Conservation (phyloP, 2,329 filamentous ascomycete genomes). For the Tolypocladium capitatum region DNA sequence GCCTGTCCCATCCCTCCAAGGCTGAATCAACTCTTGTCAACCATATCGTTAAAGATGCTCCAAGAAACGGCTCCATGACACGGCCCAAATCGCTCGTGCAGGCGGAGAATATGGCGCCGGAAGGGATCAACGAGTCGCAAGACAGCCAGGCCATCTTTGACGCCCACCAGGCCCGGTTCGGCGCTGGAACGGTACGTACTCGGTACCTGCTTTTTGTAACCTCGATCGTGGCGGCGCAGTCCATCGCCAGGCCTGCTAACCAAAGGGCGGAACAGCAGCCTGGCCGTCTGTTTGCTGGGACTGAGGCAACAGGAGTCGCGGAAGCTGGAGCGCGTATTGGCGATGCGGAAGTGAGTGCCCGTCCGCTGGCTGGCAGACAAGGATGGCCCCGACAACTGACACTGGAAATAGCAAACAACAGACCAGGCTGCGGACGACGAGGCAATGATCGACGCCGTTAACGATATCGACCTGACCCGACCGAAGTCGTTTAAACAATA, state of each 20-base stretch:
- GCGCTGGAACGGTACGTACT: conserved; percentile 25
- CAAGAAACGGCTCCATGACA: conserved; percentile 13
- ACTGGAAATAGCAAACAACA: conserved; percentile 1
- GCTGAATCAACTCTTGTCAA: background rate
- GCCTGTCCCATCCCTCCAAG: background rate
- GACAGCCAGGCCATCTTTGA: conserved; percentile 30
- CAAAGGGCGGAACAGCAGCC: background rate
- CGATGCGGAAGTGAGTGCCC: background rate
- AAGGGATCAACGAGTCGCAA: conserved; percentile 25
- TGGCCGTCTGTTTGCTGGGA: no score
- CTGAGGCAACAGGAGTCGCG: background rate
- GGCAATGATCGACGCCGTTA: background rate
- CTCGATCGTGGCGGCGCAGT: background rate
- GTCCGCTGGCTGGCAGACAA: background rate
- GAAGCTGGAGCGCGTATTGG: background rate
- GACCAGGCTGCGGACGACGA: background rate
- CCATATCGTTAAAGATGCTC: conserved; percentile 7
- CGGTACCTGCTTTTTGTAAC: conserved; percentile 10
- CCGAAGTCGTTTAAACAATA: background rate
- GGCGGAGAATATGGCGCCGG: conserved; percentile 13
- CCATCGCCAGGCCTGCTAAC: background rate
- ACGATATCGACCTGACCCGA: background rate
- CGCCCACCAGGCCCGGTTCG: conserved; percentile 23
- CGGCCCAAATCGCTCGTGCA: conserved; percentile 12
- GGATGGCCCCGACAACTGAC: background rate